These are phyloP conservation scores for Helminthosporium solani DNA, from an alignment of 2,329 filamentous ascomycete genomes.

Conservation along the genomic window DNA sequence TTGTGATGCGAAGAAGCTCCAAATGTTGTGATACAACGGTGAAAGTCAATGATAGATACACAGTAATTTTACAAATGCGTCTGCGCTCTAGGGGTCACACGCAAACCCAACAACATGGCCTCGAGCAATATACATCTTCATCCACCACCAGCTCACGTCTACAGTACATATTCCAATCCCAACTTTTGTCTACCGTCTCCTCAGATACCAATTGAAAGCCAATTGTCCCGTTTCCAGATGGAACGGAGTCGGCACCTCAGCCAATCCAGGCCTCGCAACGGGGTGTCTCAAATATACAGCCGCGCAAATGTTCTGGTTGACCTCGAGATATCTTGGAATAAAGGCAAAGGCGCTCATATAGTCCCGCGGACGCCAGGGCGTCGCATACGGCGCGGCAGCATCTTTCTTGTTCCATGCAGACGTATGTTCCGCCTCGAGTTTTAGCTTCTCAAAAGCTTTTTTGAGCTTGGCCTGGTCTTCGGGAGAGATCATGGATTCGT, in stretches of 20 bases:
- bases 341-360: conserved; percentile 94
- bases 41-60: not conserved
- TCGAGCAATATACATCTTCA: not conserved
- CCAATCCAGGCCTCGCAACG: conserved; percentile 76
- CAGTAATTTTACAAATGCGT: not conserved
- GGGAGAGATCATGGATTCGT: conserved; percentile 30
- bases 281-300: conserved; percentile 95
- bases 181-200: conserved; percentile 62
- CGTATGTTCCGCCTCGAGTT: conserved; percentile 75
- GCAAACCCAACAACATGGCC: not conserved
- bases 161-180: conserved; percentile 1
- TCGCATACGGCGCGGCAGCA: conserved; percentile 71
- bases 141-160: not conserved
- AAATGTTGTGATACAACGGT: not conserved
- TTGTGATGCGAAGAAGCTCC: too few species aligned
- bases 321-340: conserved; percentile 92
- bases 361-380: conserved; percentile 82
- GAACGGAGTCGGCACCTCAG: conserved; percentile 79
- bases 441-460: conserved; percentile 57
- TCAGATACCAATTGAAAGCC: conserved; percentile 92
- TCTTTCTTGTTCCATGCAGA: conserved; percentile 55
- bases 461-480: conserved; percentile 61
- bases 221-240: conserved; percentile 68
- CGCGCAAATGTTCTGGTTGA: conserved; percentile 95
- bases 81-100: not conserved